Evolutionary conservation across 169 alveolate genomes (phyloP), one percentile per base, ranked within the genome.

Genomic region (Fabrea salina): DNA sequence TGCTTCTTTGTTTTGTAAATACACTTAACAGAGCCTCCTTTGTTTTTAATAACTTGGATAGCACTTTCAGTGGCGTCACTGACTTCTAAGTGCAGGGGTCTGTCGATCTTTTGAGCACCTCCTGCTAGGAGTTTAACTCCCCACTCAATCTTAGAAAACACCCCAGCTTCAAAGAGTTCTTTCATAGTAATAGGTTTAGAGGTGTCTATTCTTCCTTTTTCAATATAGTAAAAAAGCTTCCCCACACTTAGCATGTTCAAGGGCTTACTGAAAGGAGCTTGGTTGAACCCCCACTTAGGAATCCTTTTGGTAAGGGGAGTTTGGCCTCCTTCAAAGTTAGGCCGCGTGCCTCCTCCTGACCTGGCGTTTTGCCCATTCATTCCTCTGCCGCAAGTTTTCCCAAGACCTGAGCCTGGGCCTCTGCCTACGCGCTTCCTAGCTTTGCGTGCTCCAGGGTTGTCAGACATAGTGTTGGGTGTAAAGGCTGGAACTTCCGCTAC

Each of bases 261-360:
- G 11, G 64, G 72, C 22, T 75, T 43, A 40, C 53, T 58, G 56
- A 72, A 86, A 7, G 30, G 30, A 0, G 41, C 4, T 27, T 32
- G 43, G 8, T 44, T 71, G 66, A 80, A 72, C 30, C 95, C 95
- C 54, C 86, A 64, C 66, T 91, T 91, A 41, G 95, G 95, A 35
- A 91, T 27, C 75, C 94, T 59, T 77, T 80, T 91, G 11, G 82
- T 47, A 13, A 88, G 37, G 35, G 82, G 76, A 25, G 91, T 66
- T 80, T 91, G 79, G 13, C 95, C 95, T 80, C 95, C 95, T 81
- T 86, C 92, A 67, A 88, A 91, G 37, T 79, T 64, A 22, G 86
- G 82, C 33, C 59, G 75, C 16, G 82, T 85, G 13, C 77, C 79
- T 32, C 92, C 90, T 13, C 93, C 92, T 32, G 84, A 39, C 75